A percentile compares a stretch with the other conserved stretches of the same genome.
phyloP scores from a whole-genome alignment of 2,329 filamentous ascomycete genomes.

The Periconia digitata region DNA sequence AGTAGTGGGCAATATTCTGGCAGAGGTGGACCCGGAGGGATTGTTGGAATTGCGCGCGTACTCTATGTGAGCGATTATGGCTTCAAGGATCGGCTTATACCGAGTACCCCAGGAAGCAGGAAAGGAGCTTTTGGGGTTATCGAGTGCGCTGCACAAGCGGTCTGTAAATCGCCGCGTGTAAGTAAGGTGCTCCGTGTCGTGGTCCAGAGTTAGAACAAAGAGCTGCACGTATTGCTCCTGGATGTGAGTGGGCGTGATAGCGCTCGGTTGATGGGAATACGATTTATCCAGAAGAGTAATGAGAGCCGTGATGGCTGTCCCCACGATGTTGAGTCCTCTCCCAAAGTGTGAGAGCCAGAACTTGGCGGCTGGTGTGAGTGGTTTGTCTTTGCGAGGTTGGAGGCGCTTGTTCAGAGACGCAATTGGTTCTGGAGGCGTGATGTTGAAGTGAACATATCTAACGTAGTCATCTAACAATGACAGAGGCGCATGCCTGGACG shows the following conservation, averaged over 20 bases:
- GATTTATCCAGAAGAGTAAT: neutral
- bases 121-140: neutral
- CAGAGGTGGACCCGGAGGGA: slow-evolving; percentile 15
- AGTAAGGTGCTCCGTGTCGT: slow-evolving; percentile 5
- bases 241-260: slow-evolving; percentile 15
- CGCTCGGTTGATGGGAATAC: neutral
- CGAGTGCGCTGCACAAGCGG: neutral
- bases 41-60: slow-evolving; percentile 22
- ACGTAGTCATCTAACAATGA: slow-evolving; percentile 25
- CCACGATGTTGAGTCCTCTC: neutral
- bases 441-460: slow-evolving; percentile 19
- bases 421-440: slow-evolving; percentile 23
- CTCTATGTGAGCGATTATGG: slow-evolving; percentile 21
- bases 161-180: slow-evolving; percentile 2
- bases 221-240: slow-evolving; percentile 19
- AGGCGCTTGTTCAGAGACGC: slow-evolving; percentile 20
- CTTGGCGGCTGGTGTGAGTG: slow-evolving; percentile 8
- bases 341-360: slow-evolving; percentile 28
- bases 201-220: slow-evolving; percentile 15
- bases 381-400: slow-evolving; percentile 5
- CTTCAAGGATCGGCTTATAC: slow-evolving; percentile 17
- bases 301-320: neutral
- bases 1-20: slow-evolving; percentile 22
- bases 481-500: slow-evolving; percentile 13
- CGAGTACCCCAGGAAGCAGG: slow-evolving; percentile 14